Evolutionary conservation across 352 stramenopile genomes (phyloP), one percentile per base, ranked within the genome.

Genomic region (Phytophthora pini): DNA sequence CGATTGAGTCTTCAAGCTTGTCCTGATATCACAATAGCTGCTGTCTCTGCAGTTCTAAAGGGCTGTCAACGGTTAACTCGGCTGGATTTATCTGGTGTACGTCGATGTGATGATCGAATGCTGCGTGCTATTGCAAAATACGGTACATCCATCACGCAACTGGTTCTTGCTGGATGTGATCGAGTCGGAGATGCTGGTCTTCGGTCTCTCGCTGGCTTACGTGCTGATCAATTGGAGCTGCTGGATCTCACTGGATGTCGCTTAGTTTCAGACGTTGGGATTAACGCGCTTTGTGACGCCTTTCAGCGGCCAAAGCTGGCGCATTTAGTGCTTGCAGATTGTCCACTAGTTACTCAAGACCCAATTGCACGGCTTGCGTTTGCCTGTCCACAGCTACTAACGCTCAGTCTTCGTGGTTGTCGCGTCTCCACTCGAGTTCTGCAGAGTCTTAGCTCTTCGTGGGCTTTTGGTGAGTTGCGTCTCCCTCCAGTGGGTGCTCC

Each of bases 1-100:
- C 69, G 69, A 29, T 62, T 98, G 17, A 94, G 86, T 51, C 41
- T 98, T 12, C 87, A 86, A 9, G 83, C 81, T 7, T 98, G 94
- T 64, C 79, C 84, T 5, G 86, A 90, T 9, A 65, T 98, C 46
- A 97, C 89, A 29, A 51, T 93, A 3, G 48, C 65, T 9, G 92
- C 88, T 0, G 70, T 97, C 24, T 74, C 68, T 4, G 71, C 72
- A 0, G 63, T 98, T 20, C 66, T 91, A 12, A 70, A 88, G 6
- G 77, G 79, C 3, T 94, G 82, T 52, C 72, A 66, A 3, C 36
- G 26, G 1, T 68, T 94, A 5, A 56, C 52, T 1, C 60, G 72
- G 11, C 71, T 94, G 26, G 85, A 92, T 57, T 54, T 93, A 0
- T 83, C 82, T 0, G 74, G 79, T 2, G 77, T 92, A 5, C 26